Evolutionary conservation across 768 basidiomycete genomes (phyloP).

Genomic region (Hericium erinaceus): DNA sequence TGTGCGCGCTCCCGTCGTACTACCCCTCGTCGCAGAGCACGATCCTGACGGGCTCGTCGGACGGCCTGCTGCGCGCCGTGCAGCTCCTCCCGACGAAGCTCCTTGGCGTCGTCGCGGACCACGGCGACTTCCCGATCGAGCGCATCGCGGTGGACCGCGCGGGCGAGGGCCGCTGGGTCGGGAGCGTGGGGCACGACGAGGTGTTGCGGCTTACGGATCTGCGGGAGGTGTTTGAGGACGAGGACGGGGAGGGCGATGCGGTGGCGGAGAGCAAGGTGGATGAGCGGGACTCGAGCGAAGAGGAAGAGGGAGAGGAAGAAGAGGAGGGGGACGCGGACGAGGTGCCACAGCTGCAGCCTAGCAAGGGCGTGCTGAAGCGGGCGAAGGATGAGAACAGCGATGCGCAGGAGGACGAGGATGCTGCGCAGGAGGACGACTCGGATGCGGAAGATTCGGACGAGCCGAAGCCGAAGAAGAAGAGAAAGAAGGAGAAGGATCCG

Average conservation of each 20-base stretch:
- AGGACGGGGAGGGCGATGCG: conserved; percentile 25
- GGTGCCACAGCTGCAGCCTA: conserved; percentile 11
- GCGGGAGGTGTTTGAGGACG: conserved; percentile 60
- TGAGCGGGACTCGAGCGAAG: conserved; percentile 25
- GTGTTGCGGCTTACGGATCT: conserved; percentile 78
- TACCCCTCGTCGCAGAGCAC: conserved; percentile 60
- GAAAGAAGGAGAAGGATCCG: conserved; percentile 45
- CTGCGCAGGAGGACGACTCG: conserved; percentile 12
- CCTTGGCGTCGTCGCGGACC: conserved; percentile 83
- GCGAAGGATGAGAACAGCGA: conserved; percentile 8
- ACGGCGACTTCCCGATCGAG: conserved; percentile 89
- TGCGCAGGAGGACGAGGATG: conserved; percentile 1
- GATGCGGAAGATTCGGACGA: conserved; percentile 19
- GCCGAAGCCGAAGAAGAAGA: conserved; percentile 38
- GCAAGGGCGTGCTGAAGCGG: conserved; percentile 16
- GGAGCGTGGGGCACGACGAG: conserved; percentile 88
- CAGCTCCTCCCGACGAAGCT: conserved; percentile 85
- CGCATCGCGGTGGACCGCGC: conserved; percentile 59
- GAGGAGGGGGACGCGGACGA: conserved; percentile 9
- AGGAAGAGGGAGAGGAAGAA: conserved; percentile 18
- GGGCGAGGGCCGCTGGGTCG: conserved; percentile 74
- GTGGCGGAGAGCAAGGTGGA: background rate
- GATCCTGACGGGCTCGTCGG: conserved; percentile 83
- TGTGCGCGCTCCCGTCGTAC: conserved; percentile 61
- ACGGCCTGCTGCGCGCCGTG: conserved; percentile 82